Base-by-base conservation (phyloP, 2,329 filamentous ascomycete species). In the Chalaropsis ovoidea region DNA sequence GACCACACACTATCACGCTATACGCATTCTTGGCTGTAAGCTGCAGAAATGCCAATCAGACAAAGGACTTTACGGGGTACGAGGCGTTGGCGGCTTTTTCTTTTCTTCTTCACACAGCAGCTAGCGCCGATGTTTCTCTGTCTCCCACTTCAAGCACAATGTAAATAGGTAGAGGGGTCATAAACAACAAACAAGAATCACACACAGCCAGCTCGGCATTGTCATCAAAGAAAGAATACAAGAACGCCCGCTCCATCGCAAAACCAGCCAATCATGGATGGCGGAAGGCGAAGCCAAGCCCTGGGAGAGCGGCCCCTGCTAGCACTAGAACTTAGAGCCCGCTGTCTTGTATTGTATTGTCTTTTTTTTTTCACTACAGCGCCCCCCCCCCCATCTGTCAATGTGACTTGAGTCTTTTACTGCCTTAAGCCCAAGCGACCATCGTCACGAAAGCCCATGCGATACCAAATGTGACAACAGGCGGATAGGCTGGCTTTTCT, bases 371-470 rank as follows among this genome's bases (percentile, higher is more conserved):
- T 6, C 31, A 31, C 31, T 6, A 31, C 31, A 31, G 31, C 31
- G 31, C 35, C 35, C 35, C 8, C 35, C 8, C 35, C 8, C 35
- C 31, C 11, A 11, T 22, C 17, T 13, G 8, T 56, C 54, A 35
- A 17, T 17, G 54, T 58, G 54, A 39, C 24, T 47, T 58, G 54
- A 58, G 54, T 19, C 31, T 35, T 39, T 58, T 58, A n/a, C 27
- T 8, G 8, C 35, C n/a, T 4, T 6, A 31, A 31, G 17, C 5
- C 27, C 27, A 58, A 22, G 43, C 35, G 8, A 7, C 35, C 35
- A 10, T 47, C 13, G 43, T 47, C 15, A 47, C 43, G 8, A 17
- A 35, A n/a, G 27, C 11, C 22, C 13, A 58, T 27, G 24, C 22
- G n/a, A 58, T 35, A 39, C n/a, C 27, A 58, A 19, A n/a, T 39